These are phyloP conservation scores for Rauvolfia tetraphylla DNA, from an alignment of 257 asterid genomes.

Conservation along the genomic window DNA sequence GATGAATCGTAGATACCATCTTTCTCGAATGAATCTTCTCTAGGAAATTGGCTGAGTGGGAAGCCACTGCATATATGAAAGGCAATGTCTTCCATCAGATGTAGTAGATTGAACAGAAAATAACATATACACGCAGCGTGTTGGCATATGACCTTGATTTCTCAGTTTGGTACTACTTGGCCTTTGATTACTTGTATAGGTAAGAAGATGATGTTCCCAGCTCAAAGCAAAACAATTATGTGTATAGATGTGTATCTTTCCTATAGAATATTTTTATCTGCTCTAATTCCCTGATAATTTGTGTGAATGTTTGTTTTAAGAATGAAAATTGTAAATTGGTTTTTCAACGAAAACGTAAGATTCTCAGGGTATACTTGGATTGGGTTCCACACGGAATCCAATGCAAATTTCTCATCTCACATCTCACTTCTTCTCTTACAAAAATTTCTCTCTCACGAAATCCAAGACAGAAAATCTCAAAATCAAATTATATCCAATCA, in stretches of 20 bases:
- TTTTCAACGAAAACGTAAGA: no score
- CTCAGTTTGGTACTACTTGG: not conserved
- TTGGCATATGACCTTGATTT: slow-evolving; percentile 1
- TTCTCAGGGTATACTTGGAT: no score
- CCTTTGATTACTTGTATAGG: slow-evolving; percentile 13
- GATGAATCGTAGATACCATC: slow-evolving; percentile 44
- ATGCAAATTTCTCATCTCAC: no score
- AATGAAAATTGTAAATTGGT: no score
- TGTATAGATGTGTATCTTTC: slow-evolving; percentile 8
- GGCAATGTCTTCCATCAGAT: not conserved
- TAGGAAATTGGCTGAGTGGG: not conserved
- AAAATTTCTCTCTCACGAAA: no score
- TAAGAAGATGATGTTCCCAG: not conserved
- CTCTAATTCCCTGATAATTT: not conserved
- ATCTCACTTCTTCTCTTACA: no score
- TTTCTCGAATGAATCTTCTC: not conserved
- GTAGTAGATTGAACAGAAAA: not conserved
- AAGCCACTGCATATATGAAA: no score
- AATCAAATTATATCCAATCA: no score
- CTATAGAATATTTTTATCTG: not conserved
- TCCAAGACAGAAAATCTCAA: no score
- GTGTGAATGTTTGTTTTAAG: no score
- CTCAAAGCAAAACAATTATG: slow-evolving; percentile 2
- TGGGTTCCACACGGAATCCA: no score
- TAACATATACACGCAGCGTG: not conserved